A percentile compares a stretch with the other conserved stretches of the same genome.
These are phyloP conservation scores for Fomitopsis serialis DNA, from an alignment of 768 basidiomycete genomes.

Conservation along the genomic window DNA sequence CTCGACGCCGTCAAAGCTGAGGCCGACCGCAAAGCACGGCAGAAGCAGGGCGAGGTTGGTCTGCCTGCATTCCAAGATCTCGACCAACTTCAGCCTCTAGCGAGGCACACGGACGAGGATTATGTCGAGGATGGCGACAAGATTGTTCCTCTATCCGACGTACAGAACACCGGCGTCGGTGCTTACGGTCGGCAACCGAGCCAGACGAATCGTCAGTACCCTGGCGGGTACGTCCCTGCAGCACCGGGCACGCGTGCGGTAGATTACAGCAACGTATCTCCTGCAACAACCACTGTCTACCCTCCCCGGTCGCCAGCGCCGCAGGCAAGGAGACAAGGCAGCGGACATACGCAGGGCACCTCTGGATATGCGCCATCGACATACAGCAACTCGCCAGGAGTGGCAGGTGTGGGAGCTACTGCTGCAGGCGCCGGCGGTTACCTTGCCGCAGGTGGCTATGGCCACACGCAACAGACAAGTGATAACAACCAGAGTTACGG, in stretches of 20 bases:
- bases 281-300: conserved; percentile 33
- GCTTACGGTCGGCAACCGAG: conserved; percentile 18
- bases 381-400: conserved; percentile 15
- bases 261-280: conserved; percentile 57
- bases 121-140: conserved; percentile 43
- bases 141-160: conserved; percentile 12
- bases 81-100: conserved; percentile 56
- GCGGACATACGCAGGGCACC: conserved; percentile 28
- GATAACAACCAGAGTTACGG: conserved; percentile 36
- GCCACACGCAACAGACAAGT: conserved; percentile 25
- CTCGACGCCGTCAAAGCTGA: conserved; percentile 85
- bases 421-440: conserved; percentile 28
- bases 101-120: conserved; percentile 52
- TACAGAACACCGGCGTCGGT: conserved; percentile 20
- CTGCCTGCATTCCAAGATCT: conserved; percentile 73
- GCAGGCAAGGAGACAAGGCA: conserved; percentile 30
- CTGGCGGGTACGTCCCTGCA: conserved; percentile 60
- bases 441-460: conserved; percentile 28
- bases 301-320: conserved; percentile 34
- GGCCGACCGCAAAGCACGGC: conserved; percentile 73
- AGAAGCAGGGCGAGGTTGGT: conserved; percentile 55
- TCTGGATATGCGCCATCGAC: conserved; percentile 8
- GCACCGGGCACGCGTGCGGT: conserved; percentile 62
- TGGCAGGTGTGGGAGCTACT: conserved; percentile 10
- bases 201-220: conserved; percentile 28